Base-by-base conservation (phyloP, 768 basidiomycete species). In the Trametes villosa region DNA sequence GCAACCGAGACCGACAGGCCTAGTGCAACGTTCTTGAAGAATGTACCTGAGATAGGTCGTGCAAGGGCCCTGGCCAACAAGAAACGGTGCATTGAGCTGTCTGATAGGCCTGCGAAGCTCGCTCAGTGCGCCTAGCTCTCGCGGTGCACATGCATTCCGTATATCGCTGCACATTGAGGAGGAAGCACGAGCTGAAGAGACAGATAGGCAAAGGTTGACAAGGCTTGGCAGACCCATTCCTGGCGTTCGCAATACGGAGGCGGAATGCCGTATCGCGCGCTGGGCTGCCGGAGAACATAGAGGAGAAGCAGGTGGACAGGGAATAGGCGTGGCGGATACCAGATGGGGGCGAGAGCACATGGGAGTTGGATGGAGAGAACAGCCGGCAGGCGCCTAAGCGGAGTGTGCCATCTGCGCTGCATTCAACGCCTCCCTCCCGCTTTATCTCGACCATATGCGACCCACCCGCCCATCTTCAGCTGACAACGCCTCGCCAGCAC, bases 371-470 rank as follows among this genome's bases (percentile, higher is more conserved):
- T 24, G 46, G 45, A 57, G 34, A 48, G 55, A 40, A 46, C 55
- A 27, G 15, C 31, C 46, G 18, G 12, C 34, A 24, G 46, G 55
- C 55, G 55, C 45, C 31, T 33, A 38, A 24, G 42, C 24, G 44
- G 45, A 36, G 55, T 26, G 18, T 26, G 36, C 55, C 55, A 57
- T 57, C 45, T 57, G 45, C 42, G 20, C 7, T 18, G 34, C 45
- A 7, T 9, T 46, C 44, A 45, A 47, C 18, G 33, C 54, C 15
- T 17, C 41, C 17, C 24, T 26, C 45, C n/a, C 36, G 17, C 34
- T 40, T 20, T 57, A 57, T 57, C 55, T 38, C 46, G 55, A 29
- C 55, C 55, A 57, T 40, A 36, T 48, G 55, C 46, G 36, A 36
- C 26, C 7, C 2, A 18, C 9, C 15, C 29, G 12, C 31, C 4